Base-by-base conservation (phyloP, 176 grass and related monocot genomes). In the Zea luxurians region DNA sequence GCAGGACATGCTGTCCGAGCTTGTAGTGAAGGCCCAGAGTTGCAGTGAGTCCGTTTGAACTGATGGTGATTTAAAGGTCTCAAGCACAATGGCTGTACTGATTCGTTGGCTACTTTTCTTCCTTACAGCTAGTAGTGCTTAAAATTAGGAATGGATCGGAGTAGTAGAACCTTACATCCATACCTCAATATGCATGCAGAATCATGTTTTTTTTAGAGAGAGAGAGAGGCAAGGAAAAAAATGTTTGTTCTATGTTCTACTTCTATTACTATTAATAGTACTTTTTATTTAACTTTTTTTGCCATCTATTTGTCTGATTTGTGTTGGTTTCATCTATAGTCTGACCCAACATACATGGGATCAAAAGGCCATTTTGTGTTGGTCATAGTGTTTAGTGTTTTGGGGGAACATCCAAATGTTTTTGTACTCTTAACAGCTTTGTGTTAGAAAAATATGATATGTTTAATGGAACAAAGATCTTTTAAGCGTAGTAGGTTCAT, bases 171-270 rank as follows among this genome's bases (percentile, higher is more conserved):
- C 64, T 66, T 40, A 3, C 42, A 1, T 43, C 15, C 4, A 37
- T 66, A 66, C 37, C 37, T n/a, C 15, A 66, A 66, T 66, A 66
- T 66, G 63, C 59, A 41, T 41, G 63, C 59, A 41, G 17, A n/a
- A n/a, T 66, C 7, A 16, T 8, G 17, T 66, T 7, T 43, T n/a
- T 43, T 66, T 8, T 15, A 16, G 35, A 27, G 27, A 27, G 27
- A 27, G 27, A 27, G 27, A 27, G 13, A 64, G 37, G 36, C 36
- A 8, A 43, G 15, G 50, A 53, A 53, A 16, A 53, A 53, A 43
- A 17, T 2, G 37, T 4, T n/a, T 5, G 2, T 18, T 66, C 16
- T 66, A 5, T 43, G 64, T 66, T 38, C 38, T 43, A 43, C 64
- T 18, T 66, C 16, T 17, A 4, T 10, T 66, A n/a, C 7, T 42